Base-by-base conservation (phyloP, 2,329 filamentous ascomycete genomes). In the Fusarium cyanostomum region DNA sequence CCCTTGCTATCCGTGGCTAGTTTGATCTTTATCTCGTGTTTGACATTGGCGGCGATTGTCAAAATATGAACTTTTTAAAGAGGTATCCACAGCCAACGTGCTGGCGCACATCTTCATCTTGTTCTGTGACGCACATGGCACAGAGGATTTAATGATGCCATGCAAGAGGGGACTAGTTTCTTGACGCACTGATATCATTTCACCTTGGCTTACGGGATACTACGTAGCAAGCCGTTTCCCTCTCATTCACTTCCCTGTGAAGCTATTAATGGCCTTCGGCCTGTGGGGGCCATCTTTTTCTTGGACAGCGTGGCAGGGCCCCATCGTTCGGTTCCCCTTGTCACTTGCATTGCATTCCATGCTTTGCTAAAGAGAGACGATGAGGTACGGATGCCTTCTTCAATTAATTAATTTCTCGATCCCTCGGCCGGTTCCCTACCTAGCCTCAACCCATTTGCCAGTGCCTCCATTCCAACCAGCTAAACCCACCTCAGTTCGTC, bases 11-110 rank as follows among this genome's bases (percentile, higher is more conserved):
- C 21, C 27, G 18, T 41, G 35, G 21, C 27, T 18, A 2, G 28
- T 11, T 37, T 48, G 44, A 28, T 48, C 44, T 37, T 37, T 35
- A 49, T 21, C 45, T 38, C n/a, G 31, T 28, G n/a, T 49, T n/a
- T n/a, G n/a, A n/a, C n/a, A n/a, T n/a, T n/a, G n/a, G n/a, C n/a
- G n/a, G n/a, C n/a, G n/a, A n/a, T n/a, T n/a, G n/a, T n/a, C n/a
- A n/a, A n/a, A n/a, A n/a, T n/a, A n/a, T n/a, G n/a, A n/a, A n/a
- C n/a, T n/a, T n/a, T n/a, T n/a, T n/a, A n/a, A n/a, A n/a, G n/a
- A n/a, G 15, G 39, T 51, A 48, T 63, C 57, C 62, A 66, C 52
- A 55, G 38, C 52, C 53, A 66, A 4, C 39, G 62, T 43, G 44
- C 57, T 43, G 37, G 39, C 10, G 45, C 41, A 48, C 44, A 55